Base-by-base conservation (phyloP, 306 rosid species). In the Sophora flavescens region DNA sequence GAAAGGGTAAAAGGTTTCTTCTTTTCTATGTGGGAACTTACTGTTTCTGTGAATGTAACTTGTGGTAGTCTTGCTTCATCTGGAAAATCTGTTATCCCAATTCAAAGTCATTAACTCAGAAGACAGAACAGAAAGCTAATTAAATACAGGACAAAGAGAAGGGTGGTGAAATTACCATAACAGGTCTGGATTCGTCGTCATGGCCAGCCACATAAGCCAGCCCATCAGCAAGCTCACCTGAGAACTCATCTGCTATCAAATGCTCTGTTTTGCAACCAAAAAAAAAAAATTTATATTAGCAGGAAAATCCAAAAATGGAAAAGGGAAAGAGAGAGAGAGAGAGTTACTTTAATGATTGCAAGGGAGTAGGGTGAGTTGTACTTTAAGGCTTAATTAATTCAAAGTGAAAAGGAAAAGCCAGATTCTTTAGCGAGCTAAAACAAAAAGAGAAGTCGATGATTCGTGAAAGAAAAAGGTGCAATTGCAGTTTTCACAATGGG, bases 31-130 rank as follows among this genome's bases (percentile, higher is more conserved):
- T 62, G 16, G 63, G 35, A 35, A 83, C 99, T 91, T 80, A 96
- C 99, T 85, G 69, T 86, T 93, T 96, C 78, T 96, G 99, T 2
- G 99, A 91, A 88, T 88, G 99, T 35, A 92, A 75, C 84, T 91
- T 96, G 62, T 87, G 96, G 81, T 89, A 91, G 80, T 96, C 99
- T 82, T 96, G 99, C 72, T 92, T 96, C 78, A 96, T 80, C 82
- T 98, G 88, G 77, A 96, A 93, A 78, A 93, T 89, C 99, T 96
- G 90, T 10, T 47, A 42, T 4, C n/a, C 60, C 38, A 76, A 79
- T 75, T 81, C 67, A 63, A 81, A 78, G 75, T 63, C 56, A 74
- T 36, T 15, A 8, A 71, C 71, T 71, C 18, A 38, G 8, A 18
- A 64, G 16, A 17, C 18, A 45, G 8, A n/a, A 64, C 17, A 17